Base-by-base conservation (phyloP, 371 early-diverging fungal species). In the Mortierella sp. region DNA sequence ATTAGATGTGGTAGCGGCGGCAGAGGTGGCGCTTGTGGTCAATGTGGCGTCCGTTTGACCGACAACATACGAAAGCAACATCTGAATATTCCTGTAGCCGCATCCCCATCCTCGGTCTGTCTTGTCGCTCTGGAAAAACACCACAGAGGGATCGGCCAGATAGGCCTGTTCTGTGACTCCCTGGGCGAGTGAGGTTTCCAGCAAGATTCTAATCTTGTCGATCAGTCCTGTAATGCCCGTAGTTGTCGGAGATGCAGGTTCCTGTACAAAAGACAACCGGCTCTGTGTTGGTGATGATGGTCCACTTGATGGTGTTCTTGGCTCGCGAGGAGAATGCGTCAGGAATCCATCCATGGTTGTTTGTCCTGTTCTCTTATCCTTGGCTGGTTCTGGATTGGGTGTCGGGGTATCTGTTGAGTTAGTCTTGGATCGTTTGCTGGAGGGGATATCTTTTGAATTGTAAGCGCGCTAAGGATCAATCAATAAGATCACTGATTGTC, bases 71-170 rank as follows among this genome's bases (percentile, higher is more conserved):
- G 91, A 91, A 83, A 94, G 83, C 43, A 95, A 78, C 93, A 94
- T 95, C 74, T 95, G 95, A 46, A 92, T 89, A 76, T 95, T 95
- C 12, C 95, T 90, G 78, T 96, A 96, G 4, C 96, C 96, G 75
- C 96, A 96, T 0, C 93, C 95, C 94, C 95, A 96, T 14, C 92
- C 93, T n/a, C 91, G 88, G 76, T 95, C 95, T 29, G 88, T 72
- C 35, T 72, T 68, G 41, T 85, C 86, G 70, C 86, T 71, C 32
- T 76, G 82, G 56, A 46, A 78, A 43, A 79, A 79, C 6, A 74
- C 24, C n/a, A 79, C 72, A 3, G 82, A 81, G 1, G 82, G 75
- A 44, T 85, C 86, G 0, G 86, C 86, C 4, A 85, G 77, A 43
- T 79, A 85, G 14, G 86, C 86, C 32, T 71, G 75, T 58, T 58